Conservation (phyloP, 306 rosid genomes). For the Quercus parvula region DNA sequence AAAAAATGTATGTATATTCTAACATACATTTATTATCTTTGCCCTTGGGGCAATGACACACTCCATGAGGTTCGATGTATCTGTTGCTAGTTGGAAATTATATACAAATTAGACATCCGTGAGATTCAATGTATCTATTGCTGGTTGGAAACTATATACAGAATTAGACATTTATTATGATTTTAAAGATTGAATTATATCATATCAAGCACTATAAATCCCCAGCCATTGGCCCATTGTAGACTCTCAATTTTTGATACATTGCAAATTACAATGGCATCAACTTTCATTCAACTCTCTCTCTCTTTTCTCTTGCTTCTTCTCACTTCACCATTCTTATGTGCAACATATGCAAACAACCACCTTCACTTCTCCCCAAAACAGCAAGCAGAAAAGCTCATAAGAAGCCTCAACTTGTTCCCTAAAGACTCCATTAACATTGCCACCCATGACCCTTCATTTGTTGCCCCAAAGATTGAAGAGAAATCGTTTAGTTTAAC, state of each 20-base stretch:
- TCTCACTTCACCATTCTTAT: constrained; percentile 26
- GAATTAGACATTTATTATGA: constrained; percentile 4
- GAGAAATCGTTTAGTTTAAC: constrained; percentile 71
- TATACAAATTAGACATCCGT: too few species aligned
- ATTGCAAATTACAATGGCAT: constrained; percentile 41
- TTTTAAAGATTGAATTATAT: too few species aligned
- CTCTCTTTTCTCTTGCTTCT: constrained; percentile 30
- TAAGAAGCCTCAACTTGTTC: constrained; percentile 61
- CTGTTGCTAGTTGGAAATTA: too few species aligned
- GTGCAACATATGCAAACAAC: constrained; percentile 25
- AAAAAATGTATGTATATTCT: too few species aligned
- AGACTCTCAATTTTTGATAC: background rate
- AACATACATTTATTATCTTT: too few species aligned
- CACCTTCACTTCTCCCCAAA: constrained; percentile 25
- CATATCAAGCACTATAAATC: constrained; percentile 37
- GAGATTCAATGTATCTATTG: too few species aligned
- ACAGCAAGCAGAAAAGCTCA: constrained; percentile 59
- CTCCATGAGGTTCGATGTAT: too few species aligned
- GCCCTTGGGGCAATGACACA: too few species aligned
- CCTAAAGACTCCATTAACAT: constrained; percentile 64
- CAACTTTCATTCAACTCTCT: constrained; percentile 21
- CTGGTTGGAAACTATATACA: too few species aligned
- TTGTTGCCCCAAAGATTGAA: constrained; percentile 33
- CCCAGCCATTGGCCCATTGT: constrained; percentile 20
- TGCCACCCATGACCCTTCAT: constrained; percentile 21